phyloP scores from a whole-genome alignment of 2,329 filamentous ascomycete genomes.

The Fusarium brevicatenulatum region DNA sequence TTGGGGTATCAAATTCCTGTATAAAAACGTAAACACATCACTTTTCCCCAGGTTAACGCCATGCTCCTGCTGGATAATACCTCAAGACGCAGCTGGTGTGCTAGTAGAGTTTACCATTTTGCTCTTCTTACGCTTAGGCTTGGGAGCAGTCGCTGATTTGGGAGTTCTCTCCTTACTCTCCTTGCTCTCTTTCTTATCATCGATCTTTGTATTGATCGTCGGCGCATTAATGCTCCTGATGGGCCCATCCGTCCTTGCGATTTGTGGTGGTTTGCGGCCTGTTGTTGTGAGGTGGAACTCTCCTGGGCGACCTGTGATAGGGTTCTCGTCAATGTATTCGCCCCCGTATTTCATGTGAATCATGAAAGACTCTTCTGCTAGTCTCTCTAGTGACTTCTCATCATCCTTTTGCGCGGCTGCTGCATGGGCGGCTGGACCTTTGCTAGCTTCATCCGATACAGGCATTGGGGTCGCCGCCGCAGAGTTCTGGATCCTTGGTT shows the following conservation, averaged over 20 bases:
- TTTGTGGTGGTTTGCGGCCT: slow-evolving; percentile 59
- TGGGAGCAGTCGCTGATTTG: slow-evolving; percentile 54
- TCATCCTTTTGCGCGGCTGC: slow-evolving; percentile 51
- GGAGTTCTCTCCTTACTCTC: slow-evolving; percentile 58
- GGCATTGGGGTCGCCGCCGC: slow-evolving; percentile 61
- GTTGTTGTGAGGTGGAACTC: slow-evolving; percentile 73
- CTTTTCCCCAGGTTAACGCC: slow-evolving; percentile 13
- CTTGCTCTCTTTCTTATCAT: slow-evolving; percentile 59
- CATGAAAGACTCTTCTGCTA: slow-evolving; percentile 67
- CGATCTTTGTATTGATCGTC: slow-evolving; percentile 54
- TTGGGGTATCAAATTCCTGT: slow-evolving; percentile 43
- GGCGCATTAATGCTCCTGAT: slow-evolving; percentile 52
- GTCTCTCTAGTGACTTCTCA: slow-evolving; percentile 55
- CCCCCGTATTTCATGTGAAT: slow-evolving; percentile 68
- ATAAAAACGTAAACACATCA: slow-evolving; percentile 2
- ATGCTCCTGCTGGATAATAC: background rate
- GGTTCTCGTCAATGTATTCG: slow-evolving; percentile 75
- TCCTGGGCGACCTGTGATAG: slow-evolving; percentile 72
- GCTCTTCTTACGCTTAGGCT: slow-evolving; percentile 61
- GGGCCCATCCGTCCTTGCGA: slow-evolving; percentile 43
- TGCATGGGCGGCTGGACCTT: slow-evolving; percentile 28
- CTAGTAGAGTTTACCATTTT: slow-evolving; percentile 52
- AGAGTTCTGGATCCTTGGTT: slow-evolving; percentile 51
- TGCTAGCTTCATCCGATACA: slow-evolving; percentile 46
- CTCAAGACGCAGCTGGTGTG: slow-evolving; percentile 48